Conservation (phyloP, 1,139 yeast genomes). For the Suhomyces wounanorum region DNA sequence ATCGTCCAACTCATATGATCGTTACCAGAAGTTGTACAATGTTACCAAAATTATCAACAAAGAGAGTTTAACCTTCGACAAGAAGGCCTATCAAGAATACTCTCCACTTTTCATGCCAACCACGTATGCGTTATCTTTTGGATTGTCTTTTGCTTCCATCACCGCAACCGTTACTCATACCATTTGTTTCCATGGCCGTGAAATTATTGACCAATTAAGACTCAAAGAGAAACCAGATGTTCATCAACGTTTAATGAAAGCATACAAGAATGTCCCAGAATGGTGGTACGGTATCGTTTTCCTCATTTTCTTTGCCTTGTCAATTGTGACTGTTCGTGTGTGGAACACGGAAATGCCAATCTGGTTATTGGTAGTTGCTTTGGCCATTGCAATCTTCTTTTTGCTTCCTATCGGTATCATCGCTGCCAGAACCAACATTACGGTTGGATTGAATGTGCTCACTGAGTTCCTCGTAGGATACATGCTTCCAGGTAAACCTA, state of each 20-base stretch:
- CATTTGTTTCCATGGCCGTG: constrained; percentile 55
- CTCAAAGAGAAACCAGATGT: constrained; percentile 55
- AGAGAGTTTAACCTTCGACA: constrained; percentile 44
- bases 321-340: constrained; percentile 40
- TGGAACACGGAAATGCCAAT: constrained; percentile 50
- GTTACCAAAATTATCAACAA: constrained; percentile 45
- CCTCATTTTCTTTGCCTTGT: constrained; percentile 39
- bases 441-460: constrained; percentile 48
- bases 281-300: constrained; percentile 62
- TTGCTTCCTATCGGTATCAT: constrained; percentile 48
- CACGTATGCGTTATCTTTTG: constrained; percentile 65
- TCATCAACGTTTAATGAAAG: constrained; percentile 62
- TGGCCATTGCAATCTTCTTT: constrained; percentile 42
- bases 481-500: constrained; percentile 51
- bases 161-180: constrained; percentile 62
- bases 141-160: constrained; percentile 64
- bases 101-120: constrained; percentile 67
- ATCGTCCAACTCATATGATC: constrained; percentile 41
- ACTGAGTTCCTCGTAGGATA: constrained; percentile 49
- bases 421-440: constrained; percentile 44
- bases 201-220: constrained; percentile 48
- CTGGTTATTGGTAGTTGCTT: constrained; percentile 40
- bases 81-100: constrained; percentile 46
- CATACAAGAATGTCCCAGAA: constrained; percentile 62
- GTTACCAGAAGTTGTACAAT: constrained; percentile 35